phyloP scores from a whole-genome alignment of 306 rosid species.

The Dalbergia oliveri region DNA sequence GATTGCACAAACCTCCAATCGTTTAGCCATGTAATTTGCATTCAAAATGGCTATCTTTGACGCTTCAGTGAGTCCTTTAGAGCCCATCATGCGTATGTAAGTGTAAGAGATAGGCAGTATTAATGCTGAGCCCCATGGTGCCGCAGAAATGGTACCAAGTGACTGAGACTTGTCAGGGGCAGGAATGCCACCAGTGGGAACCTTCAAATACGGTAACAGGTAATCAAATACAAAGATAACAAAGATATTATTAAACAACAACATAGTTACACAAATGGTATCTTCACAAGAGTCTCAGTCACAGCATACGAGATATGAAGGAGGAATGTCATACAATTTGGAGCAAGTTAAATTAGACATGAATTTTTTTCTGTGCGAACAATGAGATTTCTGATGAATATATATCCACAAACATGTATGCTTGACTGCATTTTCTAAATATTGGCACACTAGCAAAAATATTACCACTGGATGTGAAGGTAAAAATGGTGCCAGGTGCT shows the following conservation, averaged over 20 bases:
- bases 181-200: constrained; percentile 94
- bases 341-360: constrained; percentile 3
- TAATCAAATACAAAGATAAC: not conserved
- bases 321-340: constrained; percentile 23
- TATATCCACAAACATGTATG: constrained; percentile 14
- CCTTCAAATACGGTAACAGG: constrained; percentile 54
- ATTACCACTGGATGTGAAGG: constrained; percentile 99
- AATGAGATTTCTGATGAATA: constrained; percentile 25
- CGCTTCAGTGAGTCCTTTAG: constrained; percentile 93
- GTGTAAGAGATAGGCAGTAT: constrained; percentile 96
- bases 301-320: constrained; percentile 1
- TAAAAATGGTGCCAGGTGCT: constrained; percentile 96
- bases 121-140: constrained; percentile 99
- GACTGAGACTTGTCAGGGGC: constrained; percentile 80
- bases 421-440: not conserved
- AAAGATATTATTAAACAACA: constrained; percentile 29
- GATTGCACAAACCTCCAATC: constrained; percentile 76
- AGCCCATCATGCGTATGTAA: constrained; percentile 99
- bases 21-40: constrained; percentile 97
- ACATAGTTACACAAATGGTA: not conserved
- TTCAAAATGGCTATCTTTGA: constrained; percentile 95
- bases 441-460: constrained; percentile 2
- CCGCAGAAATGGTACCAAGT: constrained; percentile 96
- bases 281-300: not conserved
- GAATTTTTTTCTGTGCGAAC: not conserved